Base-by-base conservation (phyloP, 2,329 filamentous ascomycete genomes). In the Nothophoma quercina region DNA sequence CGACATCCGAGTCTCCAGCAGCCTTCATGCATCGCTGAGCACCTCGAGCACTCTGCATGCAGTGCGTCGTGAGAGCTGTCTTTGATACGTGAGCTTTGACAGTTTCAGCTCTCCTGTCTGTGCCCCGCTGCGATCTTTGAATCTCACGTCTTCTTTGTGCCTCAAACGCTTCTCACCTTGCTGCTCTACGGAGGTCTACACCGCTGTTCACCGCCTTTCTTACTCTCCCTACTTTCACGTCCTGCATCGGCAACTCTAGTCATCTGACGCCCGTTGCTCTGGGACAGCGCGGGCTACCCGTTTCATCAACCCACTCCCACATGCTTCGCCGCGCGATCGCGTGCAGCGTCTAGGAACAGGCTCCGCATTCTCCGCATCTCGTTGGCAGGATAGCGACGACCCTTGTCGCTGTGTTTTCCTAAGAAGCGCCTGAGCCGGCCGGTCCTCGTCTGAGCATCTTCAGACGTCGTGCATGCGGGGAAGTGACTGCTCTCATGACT, bases 351-450 rank as follows among this genome's bases (percentile, higher is more conserved):
- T 41, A 56, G 54, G 40, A 46, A 47, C 47, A 51, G 53, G 48
- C 45, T 56, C 30, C 54, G 28, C 45, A 34, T 19, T 53, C 46
- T 57, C 55, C 59, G 40, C 55, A 48, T 48, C 59, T 58, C 48
- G 59, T 64, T 67, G 59, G 59, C 55, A 60, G 55, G 39, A 25
- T 34, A 32, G 13, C 22, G 16, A 35, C 12, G 23, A 63, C 54
- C 58, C 58, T 57, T 59, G 57, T 56, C 53, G 16, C 7, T 38
- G 51, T 56, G 59, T 50, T 63, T 49, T 62, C 56, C 41, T 59
- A 49, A 53, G 48, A 73, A 65, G 63, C 69, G 69, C 70, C 62
- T 38, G 62, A 68, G 58, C 69, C 68, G 65, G 60, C 56, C 56
- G 56, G 51, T 63, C 54, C 52, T 50, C 47, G 21, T 51, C 22